A percentile compares a stretch with the other conserved stretches of the same genome.
Conservation (phyloP, 2,329 filamentous ascomycete genomes). For the Fusarium sp. region DNA sequence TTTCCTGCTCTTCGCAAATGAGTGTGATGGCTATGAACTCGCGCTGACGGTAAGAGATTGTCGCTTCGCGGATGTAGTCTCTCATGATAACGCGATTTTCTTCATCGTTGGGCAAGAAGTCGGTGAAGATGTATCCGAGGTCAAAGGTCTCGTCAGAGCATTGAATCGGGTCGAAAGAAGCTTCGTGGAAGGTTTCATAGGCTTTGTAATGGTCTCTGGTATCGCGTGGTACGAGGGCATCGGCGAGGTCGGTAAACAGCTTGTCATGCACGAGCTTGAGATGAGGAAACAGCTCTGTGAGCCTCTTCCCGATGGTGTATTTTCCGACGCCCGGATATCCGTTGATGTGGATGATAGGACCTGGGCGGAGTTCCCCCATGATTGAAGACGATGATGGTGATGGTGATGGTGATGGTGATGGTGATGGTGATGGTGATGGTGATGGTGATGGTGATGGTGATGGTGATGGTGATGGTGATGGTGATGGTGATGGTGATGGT, state of each 20-base stretch:
- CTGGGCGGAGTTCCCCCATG: neutral
- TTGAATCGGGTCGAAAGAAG: neutral
- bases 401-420: no score
- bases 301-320: neutral
- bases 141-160: neutral
- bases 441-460: no score
- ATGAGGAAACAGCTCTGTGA: neutral
- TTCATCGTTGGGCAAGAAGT: neutral
- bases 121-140: neutral
- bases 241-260: neutral
- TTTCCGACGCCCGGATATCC: neutral
- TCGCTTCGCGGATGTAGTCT: neutral
- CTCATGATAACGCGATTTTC: fast-evolving
- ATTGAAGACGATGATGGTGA: neutral
- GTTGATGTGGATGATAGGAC: neutral
- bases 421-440: no score
- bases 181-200: no score
- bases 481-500: no score
- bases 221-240: neutral
- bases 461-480: no score
- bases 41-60: neutral
- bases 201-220: no score
- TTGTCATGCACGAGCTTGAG: neutral
- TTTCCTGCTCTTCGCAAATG: neutral
- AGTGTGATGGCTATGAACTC: neutral